Conservation (phyloP, 495 filamentous ascomycete genomes). For the Penicillium samsonianum region DNA sequence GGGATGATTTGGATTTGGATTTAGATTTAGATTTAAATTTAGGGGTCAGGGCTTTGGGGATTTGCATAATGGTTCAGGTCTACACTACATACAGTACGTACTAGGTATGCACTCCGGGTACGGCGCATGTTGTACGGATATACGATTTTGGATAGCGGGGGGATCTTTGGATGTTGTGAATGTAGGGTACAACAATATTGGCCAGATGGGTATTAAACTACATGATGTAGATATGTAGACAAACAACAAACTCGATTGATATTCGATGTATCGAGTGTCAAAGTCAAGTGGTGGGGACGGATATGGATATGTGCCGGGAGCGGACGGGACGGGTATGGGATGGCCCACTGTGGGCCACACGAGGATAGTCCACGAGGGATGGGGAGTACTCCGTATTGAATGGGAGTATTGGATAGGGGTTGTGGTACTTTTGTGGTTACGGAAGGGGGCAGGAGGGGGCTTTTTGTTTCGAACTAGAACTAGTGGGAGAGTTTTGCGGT, state of each 20-base stretch:
- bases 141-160: too few relatives aligned
- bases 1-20: neutral
- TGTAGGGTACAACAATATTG: too few relatives aligned
- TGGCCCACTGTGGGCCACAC: neutral
- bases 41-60: too few relatives aligned
- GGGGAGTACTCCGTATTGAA: neutral
- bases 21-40: too few relatives aligned
- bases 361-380: neutral
- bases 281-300: neutral
- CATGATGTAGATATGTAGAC: too few relatives aligned
- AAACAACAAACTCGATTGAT: too few relatives aligned
- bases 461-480: neutral
- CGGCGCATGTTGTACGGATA: too few relatives aligned
- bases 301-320: neutral
- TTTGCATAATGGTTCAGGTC: too few relatives aligned
- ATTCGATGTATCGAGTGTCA: neutral
- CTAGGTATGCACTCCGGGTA: too few relatives aligned
- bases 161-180: too few relatives aligned
- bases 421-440: neutral
- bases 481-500: neutral
- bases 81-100: too few relatives aligned
- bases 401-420: neutral
- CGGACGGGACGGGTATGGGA: constrained; percentile 3
- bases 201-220: too few relatives aligned
- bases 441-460: neutral